Evolutionary conservation across 2,329 filamentous ascomycete species (phyloP).

Genomic region (Cercospora beticola): DNA sequence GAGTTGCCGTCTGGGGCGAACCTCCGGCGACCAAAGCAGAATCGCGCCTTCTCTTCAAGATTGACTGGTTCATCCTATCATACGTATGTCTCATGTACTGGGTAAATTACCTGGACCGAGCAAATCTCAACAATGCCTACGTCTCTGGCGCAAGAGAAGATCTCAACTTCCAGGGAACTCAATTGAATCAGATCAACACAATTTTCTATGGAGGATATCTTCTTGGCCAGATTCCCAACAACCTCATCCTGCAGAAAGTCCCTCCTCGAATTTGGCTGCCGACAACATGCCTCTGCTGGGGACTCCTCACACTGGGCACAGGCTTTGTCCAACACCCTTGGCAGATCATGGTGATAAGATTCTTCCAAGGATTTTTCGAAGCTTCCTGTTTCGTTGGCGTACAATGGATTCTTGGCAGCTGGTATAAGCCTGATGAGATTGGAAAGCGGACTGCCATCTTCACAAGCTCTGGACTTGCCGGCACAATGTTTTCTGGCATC

Average conservation of each 20-base stretch:
- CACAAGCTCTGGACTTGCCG: slow-evolving; percentile 59
- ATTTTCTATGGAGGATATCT: slow-evolving; percentile 42
- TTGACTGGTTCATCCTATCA: slow-evolving; percentile 37
- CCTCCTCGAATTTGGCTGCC: slow-evolving; percentile 57
- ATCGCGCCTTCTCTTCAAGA: slow-evolving; percentile 30
- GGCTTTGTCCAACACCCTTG: slow-evolving; percentile 53
- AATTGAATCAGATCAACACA: slow-evolving; percentile 47
- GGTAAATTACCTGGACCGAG: slow-evolving; percentile 46
- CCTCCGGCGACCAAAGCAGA: slow-evolving; percentile 30
- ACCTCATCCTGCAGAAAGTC: slow-evolving; percentile 62
- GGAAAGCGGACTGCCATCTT: slow-evolving; percentile 63
- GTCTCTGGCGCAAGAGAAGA: slow-evolving; percentile 57
- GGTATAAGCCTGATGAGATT: slow-evolving; percentile 40
- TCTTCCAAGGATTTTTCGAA: slow-evolving; percentile 43
- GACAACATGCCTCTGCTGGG: slow-evolving; percentile 57
- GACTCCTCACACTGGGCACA: slow-evolving; percentile 55
- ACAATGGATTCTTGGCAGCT: slow-evolving; percentile 31
- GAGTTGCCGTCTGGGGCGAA: slow-evolving; percentile 31
- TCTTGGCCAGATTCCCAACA: slow-evolving; percentile 61
- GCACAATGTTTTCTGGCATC: slow-evolving; percentile 63
- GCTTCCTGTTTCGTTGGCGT: slow-evolving; percentile 33
- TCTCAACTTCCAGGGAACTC: slow-evolving; percentile 49
- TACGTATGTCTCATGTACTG: slow-evolving; percentile 45
- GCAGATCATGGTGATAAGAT: slow-evolving; percentile 60
- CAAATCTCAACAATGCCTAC: slow-evolving; percentile 56